phyloP scores from a whole-genome alignment of 2,329 filamentous ascomycete genomes.

The Rhynchosporium agropyri region DNA sequence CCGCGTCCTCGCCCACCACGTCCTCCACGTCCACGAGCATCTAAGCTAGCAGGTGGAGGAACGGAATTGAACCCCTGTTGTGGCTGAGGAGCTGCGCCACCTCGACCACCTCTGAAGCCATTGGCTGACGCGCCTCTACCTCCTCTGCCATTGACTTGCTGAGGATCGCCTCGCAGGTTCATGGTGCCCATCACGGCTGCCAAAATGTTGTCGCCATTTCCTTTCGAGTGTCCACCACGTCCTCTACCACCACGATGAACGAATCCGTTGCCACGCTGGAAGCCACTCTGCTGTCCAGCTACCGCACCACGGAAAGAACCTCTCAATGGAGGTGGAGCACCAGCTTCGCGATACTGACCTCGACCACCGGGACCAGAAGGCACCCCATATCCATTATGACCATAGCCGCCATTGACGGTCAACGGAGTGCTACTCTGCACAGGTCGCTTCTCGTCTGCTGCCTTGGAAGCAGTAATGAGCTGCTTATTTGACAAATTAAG shows the following conservation, averaged over 20 bases:
- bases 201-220: constrained; percentile 28
- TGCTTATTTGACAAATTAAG: constrained; percentile 85
- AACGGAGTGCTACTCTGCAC: constrained; percentile 53
- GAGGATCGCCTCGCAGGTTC: constrained; percentile 20
- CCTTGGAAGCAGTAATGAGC: constrained; percentile 69
- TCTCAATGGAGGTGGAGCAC: constrained; percentile 56
- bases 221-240: constrained; percentile 42
- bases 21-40: constrained; percentile 46
- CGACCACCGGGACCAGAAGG: constrained; percentile 57
- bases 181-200: constrained; percentile 23
- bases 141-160: constrained; percentile 31
- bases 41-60: constrained; percentile 61
- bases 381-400: constrained; percentile 50
- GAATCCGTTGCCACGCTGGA: constrained; percentile 47
- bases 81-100: constrained; percentile 26
- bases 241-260: constrained; percentile 36
- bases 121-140: constrained; percentile 22
- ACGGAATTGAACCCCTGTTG: constrained; percentile 55
- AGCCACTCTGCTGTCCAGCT: constrained; percentile 49
- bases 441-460: constrained; percentile 56
- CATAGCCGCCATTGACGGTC: constrained; percentile 50
- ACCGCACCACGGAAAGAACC: constrained; percentile 61
- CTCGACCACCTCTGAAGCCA: constrained; percentile 34
- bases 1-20: constrained; percentile 37
- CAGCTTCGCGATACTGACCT: constrained; percentile 62